A percentile compares a stretch with the other conserved stretches of the same genome.
Evolutionary conservation across 2,329 filamentous ascomycete genomes (phyloP).

Genomic region (Trichoderma koningiopsis): DNA sequence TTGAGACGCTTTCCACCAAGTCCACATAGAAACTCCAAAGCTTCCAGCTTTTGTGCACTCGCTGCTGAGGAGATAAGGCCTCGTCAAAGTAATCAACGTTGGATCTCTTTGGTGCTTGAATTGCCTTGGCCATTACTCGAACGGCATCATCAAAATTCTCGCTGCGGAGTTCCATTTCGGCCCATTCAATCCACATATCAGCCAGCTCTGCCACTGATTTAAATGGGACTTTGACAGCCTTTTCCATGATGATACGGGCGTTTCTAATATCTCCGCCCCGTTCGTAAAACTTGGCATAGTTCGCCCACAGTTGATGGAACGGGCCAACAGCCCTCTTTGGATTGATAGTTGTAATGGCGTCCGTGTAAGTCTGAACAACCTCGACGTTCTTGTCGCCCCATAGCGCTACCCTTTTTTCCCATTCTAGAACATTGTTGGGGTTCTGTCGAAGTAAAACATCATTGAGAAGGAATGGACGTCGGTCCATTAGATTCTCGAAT

Average conservation of each 20-base stretch:
- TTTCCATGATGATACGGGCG: constrained; percentile 92
- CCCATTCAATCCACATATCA: constrained; percentile 99
- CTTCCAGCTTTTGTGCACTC: constrained; percentile 99
- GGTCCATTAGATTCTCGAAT: constrained; percentile 97
- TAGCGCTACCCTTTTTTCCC: constrained; percentile 93
- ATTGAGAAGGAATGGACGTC: constrained; percentile 91
- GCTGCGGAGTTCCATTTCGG: constrained; percentile 93
- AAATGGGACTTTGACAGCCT: constrained; percentile 96
- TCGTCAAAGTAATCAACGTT: constrained; percentile 99
- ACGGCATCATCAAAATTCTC: constrained; percentile 96
- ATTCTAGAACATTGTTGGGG: constrained; percentile 92
- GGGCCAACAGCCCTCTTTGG: constrained; percentile 93
- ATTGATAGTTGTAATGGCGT: constrained; percentile 88
- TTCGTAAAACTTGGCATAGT: constrained; percentile 98
- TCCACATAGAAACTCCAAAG: constrained; percentile 99
- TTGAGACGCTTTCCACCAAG: constrained; percentile 90
- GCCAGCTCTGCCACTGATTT: constrained; percentile 96
- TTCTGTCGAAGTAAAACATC: constrained; percentile 95
- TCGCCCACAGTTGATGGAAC: constrained; percentile 93
- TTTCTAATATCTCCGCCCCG: constrained; percentile 79
- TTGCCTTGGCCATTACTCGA: constrained; percentile 94
- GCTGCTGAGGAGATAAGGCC: constrained; percentile 86
- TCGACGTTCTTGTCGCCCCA: constrained; percentile 94
- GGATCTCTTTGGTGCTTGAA: constrained; percentile 95
- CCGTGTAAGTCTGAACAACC: constrained; percentile 90